Evolutionary conservation across 805 yeast genomes (phyloP).

Genomic region (Ogataea nitratoaversa): DNA sequence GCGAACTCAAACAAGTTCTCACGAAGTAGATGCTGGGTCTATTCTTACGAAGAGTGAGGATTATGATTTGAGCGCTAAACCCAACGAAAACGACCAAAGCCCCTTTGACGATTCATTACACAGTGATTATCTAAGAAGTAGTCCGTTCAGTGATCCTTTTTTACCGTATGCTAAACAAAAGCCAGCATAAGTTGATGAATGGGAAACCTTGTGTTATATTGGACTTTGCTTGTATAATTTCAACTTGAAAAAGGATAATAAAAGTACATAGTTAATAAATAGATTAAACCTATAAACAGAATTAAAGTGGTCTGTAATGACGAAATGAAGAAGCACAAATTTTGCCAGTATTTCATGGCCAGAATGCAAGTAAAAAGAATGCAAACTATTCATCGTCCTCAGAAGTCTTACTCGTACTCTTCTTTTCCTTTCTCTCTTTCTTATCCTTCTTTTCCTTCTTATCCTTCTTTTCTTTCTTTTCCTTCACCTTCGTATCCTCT

Average conservation of each 20-base stretch:
- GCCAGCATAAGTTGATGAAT: neutral
- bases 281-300: no score
- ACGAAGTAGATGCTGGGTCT: neutral
- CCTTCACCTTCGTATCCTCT: conserved; percentile 11
- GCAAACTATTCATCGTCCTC: conserved; percentile 3
- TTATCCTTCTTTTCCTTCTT: conserved; percentile 6
- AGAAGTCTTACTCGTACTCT: neutral
- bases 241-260: no score
- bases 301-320: no score
- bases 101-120: neutral
- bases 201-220: neutral
- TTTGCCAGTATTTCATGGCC: no score
- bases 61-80: neutral
- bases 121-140: neutral
- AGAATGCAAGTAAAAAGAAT: neutral
- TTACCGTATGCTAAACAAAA: neutral
- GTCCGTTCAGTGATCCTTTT: conserved; percentile 3
- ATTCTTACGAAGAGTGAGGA: neutral
- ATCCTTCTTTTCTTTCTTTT: conserved; percentile 12
- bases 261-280: no score
- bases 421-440: conserved; percentile 1
- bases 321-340: neutral
- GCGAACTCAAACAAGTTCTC: neutral
- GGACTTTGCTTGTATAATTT: no score
- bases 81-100: neutral